Percentiles rank a stretch among this genome's conserved stretches.
phyloP scores from a whole-genome alignment of 2,329 filamentous ascomycete genomes.

The Scedosporium boydii region DNA sequence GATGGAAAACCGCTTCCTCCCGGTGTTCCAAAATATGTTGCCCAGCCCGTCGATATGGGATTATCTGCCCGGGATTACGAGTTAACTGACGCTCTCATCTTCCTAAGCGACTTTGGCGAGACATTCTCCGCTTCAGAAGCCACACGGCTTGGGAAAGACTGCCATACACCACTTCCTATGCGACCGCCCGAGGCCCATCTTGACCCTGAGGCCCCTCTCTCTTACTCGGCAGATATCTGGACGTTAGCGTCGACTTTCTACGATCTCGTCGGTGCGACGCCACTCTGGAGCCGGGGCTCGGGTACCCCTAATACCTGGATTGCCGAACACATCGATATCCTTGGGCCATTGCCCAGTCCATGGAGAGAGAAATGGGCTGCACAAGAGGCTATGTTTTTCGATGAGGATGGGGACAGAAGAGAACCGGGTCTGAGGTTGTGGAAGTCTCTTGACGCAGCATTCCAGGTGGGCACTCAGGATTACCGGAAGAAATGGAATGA shows the following conservation, averaged over 20 bases:
- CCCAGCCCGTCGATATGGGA: slow-evolving; percentile 13
- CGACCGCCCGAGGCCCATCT: slow-evolving; percentile 9
- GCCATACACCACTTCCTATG: slow-evolving; percentile 10
- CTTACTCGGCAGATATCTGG: slow-evolving; percentile 13
- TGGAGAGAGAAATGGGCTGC: slow-evolving; percentile 9
- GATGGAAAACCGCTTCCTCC: slow-evolving; percentile 16
- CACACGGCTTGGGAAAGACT: slow-evolving; percentile 13
- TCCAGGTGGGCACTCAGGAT: slow-evolving; percentile 15
- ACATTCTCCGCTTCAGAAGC: slow-evolving; percentile 16
- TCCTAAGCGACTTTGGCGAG: slow-evolving; percentile 25
- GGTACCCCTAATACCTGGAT: slow-evolving; percentile 12
- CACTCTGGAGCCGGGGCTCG: slow-evolving; percentile 12
- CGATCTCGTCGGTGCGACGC: slow-evolving; percentile 15
- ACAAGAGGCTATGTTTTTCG: slow-evolving; percentile 1
- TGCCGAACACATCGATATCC: slow-evolving; percentile 14
- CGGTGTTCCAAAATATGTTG: slow-evolving; percentile 17
- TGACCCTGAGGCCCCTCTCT: slow-evolving; percentile 3
- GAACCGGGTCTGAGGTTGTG: slow-evolving; percentile 8
- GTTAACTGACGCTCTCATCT: slow-evolving; percentile 16
- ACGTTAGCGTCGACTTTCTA: slow-evolving; percentile 12
- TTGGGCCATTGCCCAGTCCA: slow-evolving; percentile 10
- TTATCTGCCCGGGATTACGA: slow-evolving; percentile 18
- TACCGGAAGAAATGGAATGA: slow-evolving; percentile 11
- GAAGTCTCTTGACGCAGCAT: slow-evolving; percentile 17
- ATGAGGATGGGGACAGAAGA: background rate